A percentile compares a stretch with the other conserved stretches of the same genome.
phyloP scores from a whole-genome alignment of 2,329 filamentous ascomycete species.

The Aspergillus sp. region DNA sequence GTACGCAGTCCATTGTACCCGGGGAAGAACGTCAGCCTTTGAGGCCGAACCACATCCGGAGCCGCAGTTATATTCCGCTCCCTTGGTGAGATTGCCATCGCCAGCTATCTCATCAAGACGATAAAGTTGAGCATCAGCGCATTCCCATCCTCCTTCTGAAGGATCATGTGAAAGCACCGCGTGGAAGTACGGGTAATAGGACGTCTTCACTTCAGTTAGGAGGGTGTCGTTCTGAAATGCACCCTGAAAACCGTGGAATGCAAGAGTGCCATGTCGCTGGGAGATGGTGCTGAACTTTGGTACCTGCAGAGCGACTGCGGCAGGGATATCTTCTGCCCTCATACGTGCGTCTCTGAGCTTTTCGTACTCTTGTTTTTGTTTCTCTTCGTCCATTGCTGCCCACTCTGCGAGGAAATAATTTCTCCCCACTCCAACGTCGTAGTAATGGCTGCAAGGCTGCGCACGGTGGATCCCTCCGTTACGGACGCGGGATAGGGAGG shows the following conservation, averaged over 20 bases:
- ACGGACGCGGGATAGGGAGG: constrained; percentile 26
- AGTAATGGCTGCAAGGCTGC: constrained; percentile 40
- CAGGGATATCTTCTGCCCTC: neutral
- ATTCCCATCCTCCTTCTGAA: neutral
- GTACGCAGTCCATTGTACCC: neutral
- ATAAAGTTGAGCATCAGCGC: neutral
- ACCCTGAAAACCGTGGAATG: neutral
- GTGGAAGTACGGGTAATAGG: neutral
- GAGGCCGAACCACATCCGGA: neutral
- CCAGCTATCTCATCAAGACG: neutral
- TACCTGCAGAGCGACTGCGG: neutral
- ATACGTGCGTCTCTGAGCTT: neutral
- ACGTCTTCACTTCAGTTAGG: neutral
- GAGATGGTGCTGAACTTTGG: neutral
- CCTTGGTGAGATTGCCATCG: neutral
- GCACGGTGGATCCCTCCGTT: constrained; percentile 45
- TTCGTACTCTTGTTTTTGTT: neutral
- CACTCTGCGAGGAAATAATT: neutral
- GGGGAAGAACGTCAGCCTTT: neutral
- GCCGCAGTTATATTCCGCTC: neutral
- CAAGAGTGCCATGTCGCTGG: no score
- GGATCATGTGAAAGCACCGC: neutral
- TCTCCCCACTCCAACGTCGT: constrained; percentile 12
- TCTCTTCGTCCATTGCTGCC: neutral
- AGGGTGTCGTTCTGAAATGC: neutral